Conservation (phyloP, 352 stramenopile species). For the Pythium coloratum region DNA sequence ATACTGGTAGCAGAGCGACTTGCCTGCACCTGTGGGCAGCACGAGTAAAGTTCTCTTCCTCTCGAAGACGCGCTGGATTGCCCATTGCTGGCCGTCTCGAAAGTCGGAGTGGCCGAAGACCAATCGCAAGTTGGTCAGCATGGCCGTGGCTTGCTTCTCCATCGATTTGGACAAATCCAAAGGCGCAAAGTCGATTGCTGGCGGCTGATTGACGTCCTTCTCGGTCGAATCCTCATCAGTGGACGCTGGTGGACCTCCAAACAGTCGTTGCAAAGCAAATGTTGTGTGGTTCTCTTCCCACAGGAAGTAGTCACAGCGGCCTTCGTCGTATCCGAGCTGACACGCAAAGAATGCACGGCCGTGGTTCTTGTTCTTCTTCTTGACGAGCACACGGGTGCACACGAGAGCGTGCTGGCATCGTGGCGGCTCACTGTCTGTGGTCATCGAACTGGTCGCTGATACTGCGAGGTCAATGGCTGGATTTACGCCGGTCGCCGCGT, state of each 20-base stretch:
- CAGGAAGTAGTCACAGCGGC: constrained; percentile 81
- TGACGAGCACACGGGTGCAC: constrained; percentile 64
- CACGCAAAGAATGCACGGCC: constrained; percentile 74
- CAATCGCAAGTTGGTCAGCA: constrained; percentile 73
- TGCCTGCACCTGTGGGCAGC: constrained; percentile 97
- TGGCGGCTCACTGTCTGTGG: constrained; percentile 27
- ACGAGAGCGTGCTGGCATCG: constrained; percentile 68
- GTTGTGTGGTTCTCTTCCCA: constrained; percentile 81
- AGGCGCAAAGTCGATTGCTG: constrained; percentile 41
- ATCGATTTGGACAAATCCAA: constrained; percentile 50
- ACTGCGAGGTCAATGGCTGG: background rate
- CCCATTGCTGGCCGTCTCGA: constrained; percentile 80
- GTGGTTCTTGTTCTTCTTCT: constrained; percentile 87
- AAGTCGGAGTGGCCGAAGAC: constrained; percentile 87
- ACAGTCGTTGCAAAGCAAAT: constrained; percentile 59
- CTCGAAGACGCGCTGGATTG: constrained; percentile 71
- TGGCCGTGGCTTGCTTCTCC: constrained; percentile 41
- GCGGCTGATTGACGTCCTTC: constrained; percentile 2
- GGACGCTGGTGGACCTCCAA: constrained; percentile 14
- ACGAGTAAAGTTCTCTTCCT: constrained; percentile 88
- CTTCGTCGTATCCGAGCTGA: constrained; percentile 69
- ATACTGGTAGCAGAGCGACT: constrained; percentile 98
- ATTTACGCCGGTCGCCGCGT: background rate
- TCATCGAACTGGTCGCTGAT: background rate
- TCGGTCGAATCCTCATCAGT: background rate